A percentile compares a stretch with the other conserved stretches of the same genome.
phyloP scores from a whole-genome alignment of 768 basidiomycete species.

The Russula compacta region DNA sequence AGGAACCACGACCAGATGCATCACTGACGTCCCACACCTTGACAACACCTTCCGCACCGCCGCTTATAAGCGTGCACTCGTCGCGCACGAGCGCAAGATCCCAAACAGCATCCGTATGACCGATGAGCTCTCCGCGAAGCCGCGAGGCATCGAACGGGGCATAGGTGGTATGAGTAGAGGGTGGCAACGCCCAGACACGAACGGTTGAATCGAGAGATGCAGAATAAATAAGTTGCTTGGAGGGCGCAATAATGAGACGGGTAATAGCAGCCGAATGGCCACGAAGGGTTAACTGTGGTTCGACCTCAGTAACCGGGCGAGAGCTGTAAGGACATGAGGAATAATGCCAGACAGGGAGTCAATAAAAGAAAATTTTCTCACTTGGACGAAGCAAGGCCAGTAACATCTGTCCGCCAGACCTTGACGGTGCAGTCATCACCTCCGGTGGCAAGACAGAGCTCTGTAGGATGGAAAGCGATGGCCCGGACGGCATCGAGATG shows the following conservation, averaged over 20 bases:
- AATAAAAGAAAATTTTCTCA: slow-evolving; percentile 35
- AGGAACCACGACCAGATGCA: slow-evolving; percentile 45
- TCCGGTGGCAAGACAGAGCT: slow-evolving; percentile 81
- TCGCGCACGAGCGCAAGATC: slow-evolving; percentile 81
- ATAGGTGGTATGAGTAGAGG: slow-evolving; percentile 75
- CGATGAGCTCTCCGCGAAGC: slow-evolving; percentile 71
- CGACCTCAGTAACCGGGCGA: slow-evolving; percentile 74
- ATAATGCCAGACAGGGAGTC: background rate
- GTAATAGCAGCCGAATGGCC: slow-evolving; percentile 92
- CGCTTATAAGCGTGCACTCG: slow-evolving; percentile 78
- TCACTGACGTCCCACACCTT: slow-evolving; percentile 90
- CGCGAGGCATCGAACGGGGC: slow-evolving; percentile 80
- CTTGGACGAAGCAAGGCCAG: slow-evolving; percentile 65
- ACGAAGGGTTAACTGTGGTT: slow-evolving; percentile 87
- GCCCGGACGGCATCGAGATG: slow-evolving; percentile 92
- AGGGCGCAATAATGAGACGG: slow-evolving; percentile 68
- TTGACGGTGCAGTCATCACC: slow-evolving; percentile 96
- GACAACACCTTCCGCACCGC: slow-evolving; percentile 83
- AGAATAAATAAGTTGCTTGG: slow-evolving; percentile 74
- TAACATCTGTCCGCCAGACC: slow-evolving; percentile 85
- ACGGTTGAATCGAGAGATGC: slow-evolving; percentile 92
- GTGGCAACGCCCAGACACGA: slow-evolving; percentile 80
- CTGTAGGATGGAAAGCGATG: slow-evolving; percentile 81
- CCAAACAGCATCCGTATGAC: slow-evolving; percentile 96
- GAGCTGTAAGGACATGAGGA: slow-evolving; percentile 33